A percentile compares a stretch with the other conserved stretches of the same genome.
Conservation (phyloP, 176 grass and related monocot species). For the Ananas comosus region DNA sequence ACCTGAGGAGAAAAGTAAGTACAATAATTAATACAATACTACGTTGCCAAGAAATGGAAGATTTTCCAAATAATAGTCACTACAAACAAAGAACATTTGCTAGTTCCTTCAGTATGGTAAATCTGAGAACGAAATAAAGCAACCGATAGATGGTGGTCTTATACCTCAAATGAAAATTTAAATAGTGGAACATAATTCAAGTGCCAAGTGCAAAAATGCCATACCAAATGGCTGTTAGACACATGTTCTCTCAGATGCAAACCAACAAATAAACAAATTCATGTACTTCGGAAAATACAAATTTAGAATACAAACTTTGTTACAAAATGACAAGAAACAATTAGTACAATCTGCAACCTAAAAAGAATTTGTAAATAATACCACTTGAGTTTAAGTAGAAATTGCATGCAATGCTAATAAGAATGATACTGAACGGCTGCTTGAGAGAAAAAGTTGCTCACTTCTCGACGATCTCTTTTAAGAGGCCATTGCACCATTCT, state of each 20-base stretch:
- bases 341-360: neutral
- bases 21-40: neutral
- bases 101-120: neutral
- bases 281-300: neutral
- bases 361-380: neutral
- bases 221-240: neutral
- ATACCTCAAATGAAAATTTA: neutral
- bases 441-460: no score
- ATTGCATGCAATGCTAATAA: no score
- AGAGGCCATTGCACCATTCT: no score
- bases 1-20: neutral
- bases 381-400: no score
- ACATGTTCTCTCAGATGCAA: neutral
- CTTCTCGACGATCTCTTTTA: no score
- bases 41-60: neutral
- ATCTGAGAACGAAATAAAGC: neutral
- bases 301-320: neutral
- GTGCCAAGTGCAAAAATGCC: neutral
- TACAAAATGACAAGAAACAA: neutral
- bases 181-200: neutral
- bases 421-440: no score
- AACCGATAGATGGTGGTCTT: neutral
- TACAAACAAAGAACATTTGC: neutral
- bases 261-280: neutral
- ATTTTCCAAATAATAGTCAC: neutral